Base-by-base conservation (phyloP, 306 rosid genomes). In the Casuarina equisetifolia region DNA sequence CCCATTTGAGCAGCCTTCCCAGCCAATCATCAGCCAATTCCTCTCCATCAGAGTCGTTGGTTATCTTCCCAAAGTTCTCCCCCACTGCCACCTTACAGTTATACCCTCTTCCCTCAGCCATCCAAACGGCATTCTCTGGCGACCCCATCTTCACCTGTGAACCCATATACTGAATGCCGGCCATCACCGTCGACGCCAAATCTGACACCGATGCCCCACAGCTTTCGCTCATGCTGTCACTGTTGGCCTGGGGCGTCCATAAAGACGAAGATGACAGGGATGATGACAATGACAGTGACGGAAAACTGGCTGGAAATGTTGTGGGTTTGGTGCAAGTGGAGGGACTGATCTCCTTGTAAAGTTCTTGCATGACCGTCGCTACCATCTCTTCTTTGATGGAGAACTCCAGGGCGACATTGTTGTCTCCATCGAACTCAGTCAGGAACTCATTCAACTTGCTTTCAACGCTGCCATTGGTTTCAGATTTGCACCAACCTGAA, bases 141-240 rank as follows among this genome's bases (percentile, higher is more conserved):
- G 19, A 17, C 39, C 43, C 15, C 16, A 4, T 48, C 15, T 48
- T 36, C 10, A 66, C 64, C 49, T 57, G 4, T 5, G 54, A 11
- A 11, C 61, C 74, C 40, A 61, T 68, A 9, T 39, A 72, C 76
- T 57, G 63, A 9, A 80, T 19, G 0, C 87, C 84, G 0, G 79
- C 76, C 87, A 84, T 80, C 67, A 84, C 76, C 10, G 82, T 80
- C 20, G 84, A 84, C 42, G 40, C 76, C 45, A 67, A 46, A 61
- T 80, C 77, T 0, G 84, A 84, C 13, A 80, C 63, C 13, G 76
- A 78, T 54, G 76, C 76, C 69, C 82, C 84, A 43, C 84, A 84
- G 52, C 79, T 84, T 76, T 84, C 82, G 15, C 76, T 58, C 67
- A 46, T 79, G 43, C 52, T 42, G 1, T 36, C 38, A 2, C 19